These are phyloP conservation scores for Nemophila menziesii DNA, from an alignment of 257 asterid species.

Conservation along the genomic window DNA sequence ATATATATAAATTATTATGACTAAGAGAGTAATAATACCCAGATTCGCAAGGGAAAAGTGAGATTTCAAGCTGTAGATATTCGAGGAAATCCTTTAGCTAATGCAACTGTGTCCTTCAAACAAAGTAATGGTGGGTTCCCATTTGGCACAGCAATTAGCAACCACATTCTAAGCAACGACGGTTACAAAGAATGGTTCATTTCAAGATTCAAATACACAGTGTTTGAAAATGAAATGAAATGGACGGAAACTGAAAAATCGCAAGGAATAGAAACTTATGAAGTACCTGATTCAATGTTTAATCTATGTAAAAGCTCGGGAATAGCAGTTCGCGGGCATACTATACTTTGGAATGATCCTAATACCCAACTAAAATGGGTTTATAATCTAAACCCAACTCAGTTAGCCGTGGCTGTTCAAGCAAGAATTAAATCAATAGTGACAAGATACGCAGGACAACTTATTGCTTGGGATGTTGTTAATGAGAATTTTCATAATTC, in stretches of 20 bases:
- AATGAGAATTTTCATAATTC: constrained; percentile 19
- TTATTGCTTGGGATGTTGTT: constrained; percentile 22
- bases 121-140: constrained; percentile 18
- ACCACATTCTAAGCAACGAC: constrained; percentile 28
- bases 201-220: constrained; percentile 43
- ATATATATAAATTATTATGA: neutral
- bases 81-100: constrained; percentile 31
- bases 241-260: constrained; percentile 39
- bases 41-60: constrained; percentile 48
- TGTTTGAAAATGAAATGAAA: constrained; percentile 60
- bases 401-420: constrained; percentile 13
- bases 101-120: constrained; percentile 33
- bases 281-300: constrained; percentile 30
- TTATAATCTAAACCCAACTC: constrained; percentile 16
- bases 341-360: constrained; percentile 55
- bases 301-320: constrained; percentile 14
- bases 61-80: constrained; percentile 41
- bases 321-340: constrained; percentile 50
- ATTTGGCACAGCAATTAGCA: constrained; percentile 40
- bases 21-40: too few relatives aligned
- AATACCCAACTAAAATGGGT: constrained; percentile 32
- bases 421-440: constrained; percentile 27
- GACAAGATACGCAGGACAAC: constrained; percentile 20
- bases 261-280: constrained; percentile 28
- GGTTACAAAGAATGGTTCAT: constrained; percentile 55